Evolutionary conservation across 768 basidiomycete genomes (phyloP), one percentile per base, ranked within the genome.

Genomic region (Trametes villosa): DNA sequence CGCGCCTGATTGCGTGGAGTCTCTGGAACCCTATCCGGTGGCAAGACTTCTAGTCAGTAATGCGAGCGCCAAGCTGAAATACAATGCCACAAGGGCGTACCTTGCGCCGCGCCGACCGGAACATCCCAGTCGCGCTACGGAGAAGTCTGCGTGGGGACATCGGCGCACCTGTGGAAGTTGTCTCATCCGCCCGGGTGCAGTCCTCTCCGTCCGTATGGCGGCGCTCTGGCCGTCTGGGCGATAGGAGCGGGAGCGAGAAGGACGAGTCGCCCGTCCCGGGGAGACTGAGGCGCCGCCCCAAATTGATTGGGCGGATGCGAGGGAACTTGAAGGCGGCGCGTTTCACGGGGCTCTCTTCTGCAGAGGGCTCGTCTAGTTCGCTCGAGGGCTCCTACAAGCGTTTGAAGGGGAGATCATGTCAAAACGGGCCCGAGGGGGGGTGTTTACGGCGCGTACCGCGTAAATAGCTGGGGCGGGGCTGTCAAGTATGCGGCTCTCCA

Each of bases 201-300:
- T 18, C 31, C 18, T 40, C 47, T 36, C 59, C 29, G 9, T 53
- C 52, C 1, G 59, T 60, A 7, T 53, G 34, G 18, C 46, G 52
- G 29, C 59, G 52, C 7, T 6, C 53, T 13, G 48, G 2, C 2
- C 30, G 57, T 9, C 15, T 24, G 8, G 50, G 31, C 24, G 33
- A 46, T 22, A 41, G 13, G 9, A 34, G 22, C 3, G 47, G 27
- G 9, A 41, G 26, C 18, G 17, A n/a, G 26, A 45, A 15, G 12
- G 31, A 17, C 20, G 36, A 22, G 26, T 33, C 27, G 26, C 38
- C 29, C n/a, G 15, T 26, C n/a, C n/a, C n/a, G 17, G 40, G 40
- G 1, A 48, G 30, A 31, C 29, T 31, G 38, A 42, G 53, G 41
- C 41, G 30, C n/a, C 34, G 36, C 17, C 44, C 22, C 1, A 53